Evolutionary conservation across 148 eudicot genomes (phyloP).

Genomic region (Rhododendron molle): DNA sequence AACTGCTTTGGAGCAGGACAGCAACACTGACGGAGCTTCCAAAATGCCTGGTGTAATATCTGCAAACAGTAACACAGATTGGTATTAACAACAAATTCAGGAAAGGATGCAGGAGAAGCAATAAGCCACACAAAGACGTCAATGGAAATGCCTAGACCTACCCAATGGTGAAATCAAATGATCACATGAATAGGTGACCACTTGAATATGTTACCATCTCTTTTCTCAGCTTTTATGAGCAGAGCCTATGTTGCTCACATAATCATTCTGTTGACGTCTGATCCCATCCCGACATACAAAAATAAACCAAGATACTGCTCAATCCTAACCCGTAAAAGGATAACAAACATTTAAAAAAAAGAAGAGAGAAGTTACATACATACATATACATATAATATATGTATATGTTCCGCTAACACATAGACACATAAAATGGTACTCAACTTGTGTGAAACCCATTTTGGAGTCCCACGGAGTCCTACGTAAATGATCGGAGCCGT

Average conservation of each 20-base stretch:
- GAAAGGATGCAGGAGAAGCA: not conserved
- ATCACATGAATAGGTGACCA: not conserved
- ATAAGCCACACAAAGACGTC: not conserved
- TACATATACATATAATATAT: too few relatives aligned
- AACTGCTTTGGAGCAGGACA: constrained; percentile 57
- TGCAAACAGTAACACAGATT: constrained; percentile 25
- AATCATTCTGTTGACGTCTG: not conserved
- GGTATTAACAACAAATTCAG: not conserved
- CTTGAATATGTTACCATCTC: not conserved
- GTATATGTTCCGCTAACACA: too few relatives aligned
- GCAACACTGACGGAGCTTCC: constrained; percentile 41
- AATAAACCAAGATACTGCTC: not conserved
- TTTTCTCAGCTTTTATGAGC: not conserved
- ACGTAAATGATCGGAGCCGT: not conserved
- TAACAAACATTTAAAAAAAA: not conserved
- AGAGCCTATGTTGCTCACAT: not conserved
- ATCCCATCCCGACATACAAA: not conserved
- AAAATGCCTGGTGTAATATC: constrained; percentile 35
- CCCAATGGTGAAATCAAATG: not conserved
- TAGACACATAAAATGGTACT: not conserved
- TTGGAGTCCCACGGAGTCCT: not conserved
- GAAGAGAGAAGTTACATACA: too few relatives aligned
- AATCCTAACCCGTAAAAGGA: not conserved
- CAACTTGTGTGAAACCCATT: not conserved
- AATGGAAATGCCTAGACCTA: not conserved